Conservation (phyloP, 2,329 filamentous ascomycete genomes). For the Lecanicillium sp. region DNA sequence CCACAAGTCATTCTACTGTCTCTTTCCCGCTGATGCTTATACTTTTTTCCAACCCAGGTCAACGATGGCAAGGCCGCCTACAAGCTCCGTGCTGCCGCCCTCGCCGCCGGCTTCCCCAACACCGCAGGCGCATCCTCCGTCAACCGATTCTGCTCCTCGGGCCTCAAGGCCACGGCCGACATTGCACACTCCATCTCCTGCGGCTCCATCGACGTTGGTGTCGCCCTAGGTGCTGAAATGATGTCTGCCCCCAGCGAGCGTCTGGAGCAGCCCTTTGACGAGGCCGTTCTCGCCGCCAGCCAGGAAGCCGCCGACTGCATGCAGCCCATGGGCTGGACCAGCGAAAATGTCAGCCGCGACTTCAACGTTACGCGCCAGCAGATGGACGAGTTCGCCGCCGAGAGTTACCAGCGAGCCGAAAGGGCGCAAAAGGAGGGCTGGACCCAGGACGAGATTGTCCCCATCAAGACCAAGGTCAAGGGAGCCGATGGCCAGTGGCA, state of each 20-base stretch:
- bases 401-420: conserved; percentile 84
- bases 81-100: conserved; percentile 78
- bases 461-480: conserved; percentile 75
- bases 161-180: conserved; percentile 89
- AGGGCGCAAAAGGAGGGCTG: conserved; percentile 80
- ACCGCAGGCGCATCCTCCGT: conserved; percentile 73
- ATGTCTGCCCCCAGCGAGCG: conserved; percentile 72
- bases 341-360: conserved; percentile 88
- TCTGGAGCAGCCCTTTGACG: conserved; percentile 66
- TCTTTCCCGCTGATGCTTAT: too few relatives aligned
- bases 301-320: conserved; percentile 80
- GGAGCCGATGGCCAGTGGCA: conserved; percentile 73
- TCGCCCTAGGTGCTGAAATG: conserved; percentile 81
- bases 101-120: conserved; percentile 85
- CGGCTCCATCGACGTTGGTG: conserved; percentile 77
- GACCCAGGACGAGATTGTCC: conserved; percentile 91
- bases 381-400: conserved; percentile 80
- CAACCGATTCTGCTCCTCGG: conserved; percentile 96
- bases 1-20: too few relatives aligned
- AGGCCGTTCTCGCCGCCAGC: conserved; percentile 59
- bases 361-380: conserved; percentile 73
- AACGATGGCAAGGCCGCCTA: conserved; percentile 80
- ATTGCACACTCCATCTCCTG: conserved; percentile 79
- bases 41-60: conserved; percentile 45
- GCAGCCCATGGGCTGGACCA: conserved; percentile 97